phyloP scores from a whole-genome alignment of 179 eudicot species.

The Beta corolliflora region DNA sequence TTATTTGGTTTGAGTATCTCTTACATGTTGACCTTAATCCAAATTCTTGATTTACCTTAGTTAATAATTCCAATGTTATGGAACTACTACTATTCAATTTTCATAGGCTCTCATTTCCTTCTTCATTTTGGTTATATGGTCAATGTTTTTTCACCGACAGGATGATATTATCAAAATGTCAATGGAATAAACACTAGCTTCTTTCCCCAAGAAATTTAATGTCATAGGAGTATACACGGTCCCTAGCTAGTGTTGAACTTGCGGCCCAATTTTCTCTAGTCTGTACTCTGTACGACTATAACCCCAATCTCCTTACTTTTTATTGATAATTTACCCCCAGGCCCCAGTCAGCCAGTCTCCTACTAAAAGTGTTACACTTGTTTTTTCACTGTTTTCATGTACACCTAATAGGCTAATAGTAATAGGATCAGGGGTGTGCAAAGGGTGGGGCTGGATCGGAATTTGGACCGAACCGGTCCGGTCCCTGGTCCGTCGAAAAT shows the following conservation, averaged over 20 bases:
- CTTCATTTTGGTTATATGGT: background rate
- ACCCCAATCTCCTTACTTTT: no score
- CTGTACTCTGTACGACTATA: no score
- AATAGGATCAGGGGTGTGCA: no score
- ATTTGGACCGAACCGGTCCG: no score
- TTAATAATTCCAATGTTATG: background rate
- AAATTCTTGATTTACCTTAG: background rate
- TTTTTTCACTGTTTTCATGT: no score
- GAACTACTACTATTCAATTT: background rate
- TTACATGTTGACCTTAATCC: background rate
- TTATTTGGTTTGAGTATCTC: background rate
- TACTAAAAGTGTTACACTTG: no score
- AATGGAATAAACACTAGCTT: background rate
- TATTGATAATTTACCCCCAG: no score
- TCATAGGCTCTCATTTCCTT: background rate
- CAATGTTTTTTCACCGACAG: constrained; percentile 19
- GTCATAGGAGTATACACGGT: background rate
- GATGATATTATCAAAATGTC: background rate
- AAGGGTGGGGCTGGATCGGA: no score
- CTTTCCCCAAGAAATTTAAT: background rate
- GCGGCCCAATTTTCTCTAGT: background rate
- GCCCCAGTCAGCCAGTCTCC: no score
- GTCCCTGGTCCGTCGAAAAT: no score
- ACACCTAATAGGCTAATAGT: no score
- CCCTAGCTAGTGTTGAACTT: background rate